Percentiles rank a stretch among this genome's conserved stretches.
phyloP scores from a whole-genome alignment of 139 green algal species.

The Coccomyxa sp. region DNA sequence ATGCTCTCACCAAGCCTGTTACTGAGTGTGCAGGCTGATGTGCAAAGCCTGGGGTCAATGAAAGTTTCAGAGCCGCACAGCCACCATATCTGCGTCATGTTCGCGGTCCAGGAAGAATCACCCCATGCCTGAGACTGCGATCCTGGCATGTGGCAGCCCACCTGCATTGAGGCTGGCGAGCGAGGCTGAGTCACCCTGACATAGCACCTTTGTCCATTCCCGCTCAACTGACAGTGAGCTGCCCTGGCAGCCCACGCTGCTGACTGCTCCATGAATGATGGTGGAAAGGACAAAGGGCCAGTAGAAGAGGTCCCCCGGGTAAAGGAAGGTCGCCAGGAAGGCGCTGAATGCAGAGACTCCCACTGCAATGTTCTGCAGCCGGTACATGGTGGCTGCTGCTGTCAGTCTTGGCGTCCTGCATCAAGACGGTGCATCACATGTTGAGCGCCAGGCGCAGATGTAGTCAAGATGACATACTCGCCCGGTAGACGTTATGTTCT shows the following conservation, averaged over 20 bases:
- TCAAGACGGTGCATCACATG: too few relatives aligned
- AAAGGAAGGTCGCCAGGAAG: constrained; percentile 20
- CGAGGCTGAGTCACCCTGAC: constrained; percentile 18
- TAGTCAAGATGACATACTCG: too few relatives aligned
- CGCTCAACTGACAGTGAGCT: constrained; percentile 59
- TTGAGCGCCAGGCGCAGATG: too few relatives aligned
- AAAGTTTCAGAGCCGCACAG: background rate
- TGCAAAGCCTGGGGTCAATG: background rate
- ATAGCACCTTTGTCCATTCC: constrained; percentile 52
- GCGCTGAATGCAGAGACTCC: constrained; percentile 33
- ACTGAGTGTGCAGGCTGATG: background rate
- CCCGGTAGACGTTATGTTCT: too few relatives aligned
- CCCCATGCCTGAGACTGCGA: too few relatives aligned
- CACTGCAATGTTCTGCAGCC: constrained; percentile 64
- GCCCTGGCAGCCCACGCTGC: constrained; percentile 52
- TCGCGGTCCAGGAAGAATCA: too few relatives aligned
- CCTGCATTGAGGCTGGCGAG: constrained; percentile 50
- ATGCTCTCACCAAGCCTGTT: too few relatives aligned
- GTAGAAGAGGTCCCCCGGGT: constrained; percentile 21
- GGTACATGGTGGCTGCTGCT: constrained; percentile 38
- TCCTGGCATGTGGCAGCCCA: background rate
- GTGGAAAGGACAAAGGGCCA: constrained; percentile 31
- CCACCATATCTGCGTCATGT: background rate
- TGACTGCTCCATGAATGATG: constrained; percentile 38
- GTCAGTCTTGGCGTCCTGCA: constrained; percentile 27